phyloP scores from a whole-genome alignment of 768 basidiomycete species.

The Boletus speciosus region DNA sequence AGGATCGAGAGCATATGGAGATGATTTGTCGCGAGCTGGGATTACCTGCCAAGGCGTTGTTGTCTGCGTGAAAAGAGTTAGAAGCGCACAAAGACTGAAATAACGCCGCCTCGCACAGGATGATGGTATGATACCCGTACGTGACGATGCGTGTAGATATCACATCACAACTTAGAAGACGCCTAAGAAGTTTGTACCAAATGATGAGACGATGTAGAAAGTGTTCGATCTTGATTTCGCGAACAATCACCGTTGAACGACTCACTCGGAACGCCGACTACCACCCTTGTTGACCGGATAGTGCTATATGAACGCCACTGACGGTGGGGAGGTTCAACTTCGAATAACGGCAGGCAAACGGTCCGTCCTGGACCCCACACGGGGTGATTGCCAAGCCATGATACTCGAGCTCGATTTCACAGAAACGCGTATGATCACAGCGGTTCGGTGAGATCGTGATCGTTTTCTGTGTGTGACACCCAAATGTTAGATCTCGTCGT shows the following conservation, averaged over 20 bases:
- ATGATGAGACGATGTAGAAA: not conserved
- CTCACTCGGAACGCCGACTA: not conserved
- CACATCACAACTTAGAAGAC: too few species aligned
- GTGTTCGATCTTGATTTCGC: not conserved
- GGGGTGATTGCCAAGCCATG: not conserved
- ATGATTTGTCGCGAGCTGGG: slow-evolving; percentile 29
- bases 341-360: not conserved
- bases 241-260: not conserved
- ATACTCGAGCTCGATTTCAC: not conserved
- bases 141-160: too few species aligned
- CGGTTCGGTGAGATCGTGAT: not conserved
- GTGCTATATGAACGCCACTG: not conserved
- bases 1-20: slow-evolving; percentile 26
- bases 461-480: not conserved
- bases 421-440: not conserved
- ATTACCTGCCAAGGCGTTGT: slow-evolving; percentile 24
- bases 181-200: not conserved
- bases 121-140: not conserved
- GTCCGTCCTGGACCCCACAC: not conserved
- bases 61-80: slow-evolving; percentile 7
- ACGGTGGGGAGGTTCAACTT: not conserved
- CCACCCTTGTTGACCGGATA: not conserved
- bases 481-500: not conserved
- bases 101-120: not conserved
- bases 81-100: not conserved